A percentile compares a stretch with the other conserved stretches of the same genome.
phyloP scores from a whole-genome alignment of 176 grass and related monocot genomes.

The Rhynchospora breviuscula region DNA sequence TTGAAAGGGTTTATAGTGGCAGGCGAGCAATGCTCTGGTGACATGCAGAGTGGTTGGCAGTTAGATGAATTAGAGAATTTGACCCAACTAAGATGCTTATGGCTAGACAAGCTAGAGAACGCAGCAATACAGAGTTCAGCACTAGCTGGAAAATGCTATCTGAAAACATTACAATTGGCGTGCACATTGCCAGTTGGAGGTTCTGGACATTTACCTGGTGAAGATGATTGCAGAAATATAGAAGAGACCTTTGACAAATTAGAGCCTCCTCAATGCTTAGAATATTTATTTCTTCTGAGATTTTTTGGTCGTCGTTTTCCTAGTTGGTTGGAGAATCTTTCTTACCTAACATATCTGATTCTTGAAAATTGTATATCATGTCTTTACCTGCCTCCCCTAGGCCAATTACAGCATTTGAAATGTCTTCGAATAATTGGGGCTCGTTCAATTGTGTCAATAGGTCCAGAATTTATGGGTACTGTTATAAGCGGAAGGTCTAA shows the following conservation, averaged over 20 bases:
- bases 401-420: conserved; percentile 21
- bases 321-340: conserved; percentile 10
- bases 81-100: neutral
- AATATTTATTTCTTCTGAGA: neutral
- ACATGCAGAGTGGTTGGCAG: conserved; percentile 14
- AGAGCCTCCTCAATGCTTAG: conserved; percentile 20
- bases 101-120: conserved; percentile 16
- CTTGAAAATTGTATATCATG: conserved; percentile 10
- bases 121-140: neutral
- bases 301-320: conserved; percentile 1
- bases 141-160: neutral
- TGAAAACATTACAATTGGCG: neutral
- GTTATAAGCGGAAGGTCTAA: neutral
- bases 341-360: conserved; percentile 2
- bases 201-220: neutral
- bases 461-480: conserved; percentile 11
- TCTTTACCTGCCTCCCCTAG: conserved; percentile 25
- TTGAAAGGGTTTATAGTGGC: conserved; percentile 26
- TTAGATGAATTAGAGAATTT: conserved; percentile 25
- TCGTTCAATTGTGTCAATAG: conserved; percentile 22
- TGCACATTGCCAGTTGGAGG: neutral
- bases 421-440: conserved; percentile 7
- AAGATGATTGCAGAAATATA: neutral
- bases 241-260: conserved; percentile 9
- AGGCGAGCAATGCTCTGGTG: neutral